phyloP scores from a whole-genome alignment of 495 filamentous ascomycete genomes.

The Trichoderma gamsii region DNA sequence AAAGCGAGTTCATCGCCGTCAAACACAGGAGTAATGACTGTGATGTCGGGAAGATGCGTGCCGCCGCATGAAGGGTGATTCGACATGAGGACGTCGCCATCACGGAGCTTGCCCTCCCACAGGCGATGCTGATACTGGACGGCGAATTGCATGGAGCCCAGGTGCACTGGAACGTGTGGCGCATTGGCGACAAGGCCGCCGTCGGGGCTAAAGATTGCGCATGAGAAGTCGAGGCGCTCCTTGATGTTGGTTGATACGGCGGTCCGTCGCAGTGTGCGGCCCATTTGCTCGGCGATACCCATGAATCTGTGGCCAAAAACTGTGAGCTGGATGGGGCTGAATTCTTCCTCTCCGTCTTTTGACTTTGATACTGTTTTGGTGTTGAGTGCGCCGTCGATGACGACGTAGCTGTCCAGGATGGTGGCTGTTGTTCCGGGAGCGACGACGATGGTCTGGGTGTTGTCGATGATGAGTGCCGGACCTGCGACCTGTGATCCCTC shows the following conservation, averaged over 20 bases:
- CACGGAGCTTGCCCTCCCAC: conserved; percentile 81
- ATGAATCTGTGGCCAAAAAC: conserved; percentile 98
- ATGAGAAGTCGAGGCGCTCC: conserved; percentile 93
- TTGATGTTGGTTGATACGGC: conserved; percentile 97
- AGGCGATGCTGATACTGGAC: conserved; percentile 81
- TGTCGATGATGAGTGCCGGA: conserved; percentile 87
- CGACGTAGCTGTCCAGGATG: conserved; percentile 62
- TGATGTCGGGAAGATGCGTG: conserved; percentile 78
- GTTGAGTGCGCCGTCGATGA: conserved; percentile 46
- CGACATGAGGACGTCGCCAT: conserved; percentile 87
- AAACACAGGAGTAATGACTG: conserved; percentile 92
- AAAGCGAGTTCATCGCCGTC: conserved; percentile 82
- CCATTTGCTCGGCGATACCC: conserved; percentile 99
- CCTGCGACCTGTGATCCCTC: conserved; percentile 72
- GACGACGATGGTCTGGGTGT: conserved; percentile 95
- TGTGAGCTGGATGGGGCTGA: conserved; percentile 84
- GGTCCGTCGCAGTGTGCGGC: conserved; percentile 88
- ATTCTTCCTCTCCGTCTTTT: conserved; percentile 49
- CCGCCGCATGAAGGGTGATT: conserved; percentile 95
- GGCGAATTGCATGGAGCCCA: conserved; percentile 92
- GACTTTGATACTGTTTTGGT: conserved; percentile 47
- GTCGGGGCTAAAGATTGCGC: conserved; percentile 85
- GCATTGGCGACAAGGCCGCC: conserved; percentile 93
- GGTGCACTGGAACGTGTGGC: conserved; percentile 90
- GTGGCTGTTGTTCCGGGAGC: conserved; percentile 69